Conservation (phyloP, 495 filamentous ascomycete genomes). For the Haplographium delicatum region DNA sequence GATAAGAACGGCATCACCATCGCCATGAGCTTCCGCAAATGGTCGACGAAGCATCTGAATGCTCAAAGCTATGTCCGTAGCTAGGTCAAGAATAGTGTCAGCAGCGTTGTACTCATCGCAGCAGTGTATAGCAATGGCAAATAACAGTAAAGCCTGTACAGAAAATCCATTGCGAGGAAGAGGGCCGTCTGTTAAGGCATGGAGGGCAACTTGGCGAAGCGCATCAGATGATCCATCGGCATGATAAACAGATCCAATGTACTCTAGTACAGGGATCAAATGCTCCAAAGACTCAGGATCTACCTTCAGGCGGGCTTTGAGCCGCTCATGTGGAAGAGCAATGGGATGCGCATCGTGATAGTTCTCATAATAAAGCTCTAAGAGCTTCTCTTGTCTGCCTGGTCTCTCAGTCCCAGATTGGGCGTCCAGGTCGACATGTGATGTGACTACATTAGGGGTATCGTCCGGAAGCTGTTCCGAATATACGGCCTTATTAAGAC, state of each 20-base stretch:
- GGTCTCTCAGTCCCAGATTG: no score
- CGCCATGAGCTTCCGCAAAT: constrained; percentile 41
- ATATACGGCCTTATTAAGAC: no score
- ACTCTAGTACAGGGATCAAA: constrained; percentile 51
- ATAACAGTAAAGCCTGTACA: constrained; percentile 61
- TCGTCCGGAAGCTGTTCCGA: no score
- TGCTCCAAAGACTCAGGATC: constrained; percentile 29
- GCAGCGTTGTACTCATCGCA: constrained; percentile 53
- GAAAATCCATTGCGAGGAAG: constrained; percentile 48
- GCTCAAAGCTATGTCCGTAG: constrained; percentile 57
- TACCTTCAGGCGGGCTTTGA: constrained; percentile 28
- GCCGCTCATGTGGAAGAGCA: constrained; percentile 41
- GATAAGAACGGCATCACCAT: constrained; percentile 49
- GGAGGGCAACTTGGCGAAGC: constrained; percentile 37
- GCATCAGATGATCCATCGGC: constrained; percentile 32
- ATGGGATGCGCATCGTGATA: constrained; percentile 59
- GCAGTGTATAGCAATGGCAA: constrained; percentile 61
- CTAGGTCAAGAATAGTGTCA: constrained; percentile 48
- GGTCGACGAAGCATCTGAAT: constrained; percentile 55
- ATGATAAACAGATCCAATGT: constrained; percentile 48
- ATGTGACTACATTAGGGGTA: no score
- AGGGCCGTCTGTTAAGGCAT: constrained; percentile 33
- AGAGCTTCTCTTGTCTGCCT: no score
- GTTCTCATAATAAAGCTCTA: no score
- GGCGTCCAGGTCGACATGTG: no score